Conservation (phyloP, 768 basidiomycete species). For the Zangia roseola region DNA sequence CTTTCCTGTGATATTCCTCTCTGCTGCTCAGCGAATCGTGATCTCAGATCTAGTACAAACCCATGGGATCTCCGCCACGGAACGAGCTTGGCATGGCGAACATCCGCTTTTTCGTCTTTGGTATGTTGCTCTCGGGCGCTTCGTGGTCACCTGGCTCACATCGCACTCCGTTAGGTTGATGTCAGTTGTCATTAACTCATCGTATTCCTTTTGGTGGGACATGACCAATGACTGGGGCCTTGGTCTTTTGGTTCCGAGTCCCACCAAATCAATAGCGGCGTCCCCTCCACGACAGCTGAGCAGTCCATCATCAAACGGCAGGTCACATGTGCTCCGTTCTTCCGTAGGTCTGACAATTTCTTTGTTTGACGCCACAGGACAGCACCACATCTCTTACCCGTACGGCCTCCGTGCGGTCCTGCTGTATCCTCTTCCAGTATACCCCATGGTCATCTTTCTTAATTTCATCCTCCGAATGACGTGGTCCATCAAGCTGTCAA, state of each 20-base stretch:
- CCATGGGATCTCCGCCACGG: slow-evolving; percentile 43
- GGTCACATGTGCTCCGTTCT: slow-evolving; percentile 9
- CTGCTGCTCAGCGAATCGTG: slow-evolving; percentile 82
- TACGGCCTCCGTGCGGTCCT: slow-evolving; percentile 75
- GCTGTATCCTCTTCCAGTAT: slow-evolving; percentile 77
- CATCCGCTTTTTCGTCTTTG: slow-evolving; percentile 82
- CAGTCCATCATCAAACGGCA: slow-evolving; percentile 14
- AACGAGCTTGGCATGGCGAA: slow-evolving; percentile 68
- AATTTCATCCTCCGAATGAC: slow-evolving; percentile 89
- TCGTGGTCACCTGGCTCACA: not conserved
- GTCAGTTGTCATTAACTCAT: slow-evolving; percentile 81
- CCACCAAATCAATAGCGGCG: slow-evolving; percentile 27
- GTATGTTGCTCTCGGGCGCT: slow-evolving; percentile 42
- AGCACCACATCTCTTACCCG: slow-evolving; percentile 39
- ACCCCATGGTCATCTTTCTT: slow-evolving; percentile 78
- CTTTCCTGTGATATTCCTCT: slow-evolving; percentile 94
- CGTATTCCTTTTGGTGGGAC: slow-evolving; percentile 99
- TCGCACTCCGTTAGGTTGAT: slow-evolving; percentile 58
- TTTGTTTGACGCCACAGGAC: slow-evolving; percentile 15
- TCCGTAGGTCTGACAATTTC: slow-evolving; percentile 10
- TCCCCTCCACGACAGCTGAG: slow-evolving; percentile 46
- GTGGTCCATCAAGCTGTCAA: slow-evolving; percentile 90
- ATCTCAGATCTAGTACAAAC: slow-evolving; percentile 54
- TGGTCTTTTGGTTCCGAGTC: slow-evolving; percentile 54
- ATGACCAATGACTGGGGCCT: slow-evolving; percentile 98